A percentile compares a stretch with the other conserved stretches of the same genome.
Evolutionary conservation across 768 basidiomycete species (phyloP).

Genomic region (Clitopilus passeckerianus): DNA sequence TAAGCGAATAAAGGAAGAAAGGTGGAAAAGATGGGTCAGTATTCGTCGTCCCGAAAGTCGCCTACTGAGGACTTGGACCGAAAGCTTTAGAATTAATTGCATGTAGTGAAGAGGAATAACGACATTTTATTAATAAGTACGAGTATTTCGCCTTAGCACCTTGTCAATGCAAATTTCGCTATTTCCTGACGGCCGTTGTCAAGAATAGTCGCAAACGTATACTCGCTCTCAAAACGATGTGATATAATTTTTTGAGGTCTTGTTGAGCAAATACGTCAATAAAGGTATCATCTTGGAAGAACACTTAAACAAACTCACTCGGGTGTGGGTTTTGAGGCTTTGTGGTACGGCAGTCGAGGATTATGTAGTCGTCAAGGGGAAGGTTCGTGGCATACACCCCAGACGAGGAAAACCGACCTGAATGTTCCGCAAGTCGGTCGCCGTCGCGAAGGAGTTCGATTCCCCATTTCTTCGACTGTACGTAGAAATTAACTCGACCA

Average conservation of each 20-base stretch:
- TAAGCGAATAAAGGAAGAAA: no score
- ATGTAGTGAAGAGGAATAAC: no score
- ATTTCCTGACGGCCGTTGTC: slow-evolving; percentile 1
- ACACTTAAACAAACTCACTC: neutral
- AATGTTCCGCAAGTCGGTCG: slow-evolving; percentile 8
- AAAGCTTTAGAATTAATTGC: no score
- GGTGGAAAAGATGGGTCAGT: no score
- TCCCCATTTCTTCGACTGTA: slow-evolving; percentile 12
- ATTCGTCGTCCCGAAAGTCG: no score
- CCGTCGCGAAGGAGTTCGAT: slow-evolving; percentile 13
- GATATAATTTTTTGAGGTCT: slow-evolving; percentile 10
- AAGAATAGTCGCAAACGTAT: slow-evolving; percentile 7
- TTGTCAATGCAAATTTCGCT: neutral
- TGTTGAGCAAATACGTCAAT: neutral
- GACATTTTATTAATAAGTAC: no score
- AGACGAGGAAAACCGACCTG: slow-evolving; percentile 4
- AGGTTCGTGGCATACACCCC: slow-evolving; percentile 10
- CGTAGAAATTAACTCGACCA: slow-evolving; percentile 12
- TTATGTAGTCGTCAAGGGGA: slow-evolving; percentile 10
- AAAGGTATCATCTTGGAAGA: neutral
- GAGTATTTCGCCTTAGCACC: no score
- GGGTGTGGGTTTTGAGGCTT: neutral
- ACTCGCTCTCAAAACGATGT: slow-evolving; percentile 11
- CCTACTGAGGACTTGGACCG: no score
- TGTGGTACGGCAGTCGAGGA: slow-evolving; percentile 13